These are phyloP conservation scores for Eucalyptus virginea DNA, from an alignment of 345 rosid species.

Conservation along the genomic window DNA sequence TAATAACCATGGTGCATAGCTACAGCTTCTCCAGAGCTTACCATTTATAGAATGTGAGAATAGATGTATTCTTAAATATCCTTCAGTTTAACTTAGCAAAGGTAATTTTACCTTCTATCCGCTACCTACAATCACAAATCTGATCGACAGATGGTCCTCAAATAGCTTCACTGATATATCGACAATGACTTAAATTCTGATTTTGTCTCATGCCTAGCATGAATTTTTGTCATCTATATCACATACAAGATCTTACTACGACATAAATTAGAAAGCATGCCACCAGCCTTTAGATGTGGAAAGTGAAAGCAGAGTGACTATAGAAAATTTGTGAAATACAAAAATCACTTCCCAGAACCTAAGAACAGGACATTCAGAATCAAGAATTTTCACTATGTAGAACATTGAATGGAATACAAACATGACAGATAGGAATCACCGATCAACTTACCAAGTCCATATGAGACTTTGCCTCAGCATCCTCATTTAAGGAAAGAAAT, in stretches of 20 bases:
- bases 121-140: not conserved
- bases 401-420: not conserved
- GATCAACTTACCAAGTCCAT: conserved; percentile 24
- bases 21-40: not conserved
- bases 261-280: not conserved
- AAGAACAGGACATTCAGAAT: not conserved
- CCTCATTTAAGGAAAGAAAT: conserved; percentile 23
- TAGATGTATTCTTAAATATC: not conserved
- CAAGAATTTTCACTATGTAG: not conserved
- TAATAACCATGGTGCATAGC: not conserved
- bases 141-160: not conserved
- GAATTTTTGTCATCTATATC: not conserved
- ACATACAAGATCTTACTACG: not conserved
- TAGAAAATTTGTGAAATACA: not conserved
- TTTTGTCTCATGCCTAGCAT: not conserved
- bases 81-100: not conserved
- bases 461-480: conserved; percentile 26
- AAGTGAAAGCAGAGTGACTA: not conserved
- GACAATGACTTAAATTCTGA: not conserved
- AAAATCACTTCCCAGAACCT: not conserved
- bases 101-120: not conserved
- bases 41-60: not conserved
- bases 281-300: not conserved
- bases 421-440: not conserved
- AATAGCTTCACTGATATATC: not conserved